These are phyloP conservation scores for Flaveria trinervia DNA, from an alignment of 129 eudicot genomes.

Conservation along the genomic window DNA sequence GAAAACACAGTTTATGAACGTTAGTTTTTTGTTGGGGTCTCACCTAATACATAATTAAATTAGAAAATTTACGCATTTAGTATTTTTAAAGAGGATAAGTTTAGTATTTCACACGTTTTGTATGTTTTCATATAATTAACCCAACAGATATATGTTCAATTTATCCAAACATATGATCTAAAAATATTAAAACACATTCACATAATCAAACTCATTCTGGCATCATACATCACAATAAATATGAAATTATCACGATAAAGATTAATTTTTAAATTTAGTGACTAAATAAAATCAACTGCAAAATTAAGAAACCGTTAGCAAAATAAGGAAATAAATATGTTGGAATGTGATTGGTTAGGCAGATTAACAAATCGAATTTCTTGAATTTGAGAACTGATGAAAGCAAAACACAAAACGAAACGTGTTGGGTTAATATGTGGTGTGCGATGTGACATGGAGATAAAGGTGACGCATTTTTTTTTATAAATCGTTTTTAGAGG, in stretches of 20 bases:
- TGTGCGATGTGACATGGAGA: slow-evolving; percentile 25
- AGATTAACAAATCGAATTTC: background rate
- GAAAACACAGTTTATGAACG: too few species aligned
- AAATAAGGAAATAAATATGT: slow-evolving; percentile 5
- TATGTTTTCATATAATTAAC: too few species aligned
- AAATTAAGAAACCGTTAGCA: background rate
- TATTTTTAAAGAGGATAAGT: too few species aligned
- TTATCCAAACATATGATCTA: too few species aligned
- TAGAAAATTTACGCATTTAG: too few species aligned
- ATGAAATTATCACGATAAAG: too few species aligned
- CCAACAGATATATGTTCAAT: too few species aligned
- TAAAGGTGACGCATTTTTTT: slow-evolving; percentile 14
- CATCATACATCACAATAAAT: background rate
- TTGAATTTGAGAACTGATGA: slow-evolving; percentile 12
- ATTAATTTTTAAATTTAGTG: background rate
- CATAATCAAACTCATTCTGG: background rate
- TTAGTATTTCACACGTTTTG: too few species aligned
- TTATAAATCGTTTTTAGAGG: slow-evolving; percentile 18
- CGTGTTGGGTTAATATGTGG: slow-evolving; percentile 27
- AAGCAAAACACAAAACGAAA: slow-evolving; percentile 21
- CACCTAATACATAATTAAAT: too few species aligned
- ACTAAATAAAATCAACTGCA: background rate
- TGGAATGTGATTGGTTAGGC: background rate
- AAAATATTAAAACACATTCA: background rate
- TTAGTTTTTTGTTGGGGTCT: too few species aligned